Base-by-base conservation (phyloP, 2,329 filamentous ascomycete genomes). In the Ophiostoma pallidulum region DNA sequence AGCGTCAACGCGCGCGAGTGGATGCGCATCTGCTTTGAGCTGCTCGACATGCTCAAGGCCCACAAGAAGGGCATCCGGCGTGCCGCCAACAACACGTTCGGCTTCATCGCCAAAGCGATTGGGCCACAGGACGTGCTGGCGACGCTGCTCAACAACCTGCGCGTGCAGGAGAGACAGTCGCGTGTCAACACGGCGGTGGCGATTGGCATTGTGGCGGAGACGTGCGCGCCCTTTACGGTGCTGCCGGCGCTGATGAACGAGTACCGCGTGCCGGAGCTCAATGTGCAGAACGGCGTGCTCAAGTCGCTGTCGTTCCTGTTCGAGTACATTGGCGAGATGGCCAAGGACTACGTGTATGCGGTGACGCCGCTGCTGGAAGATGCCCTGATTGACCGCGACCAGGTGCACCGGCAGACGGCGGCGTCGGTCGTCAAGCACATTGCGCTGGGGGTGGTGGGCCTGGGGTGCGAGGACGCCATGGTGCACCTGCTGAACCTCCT, bases 11-110 rank as follows among this genome's bases (percentile, higher is more conserved):
- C 92, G 13, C 80, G 92, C 60, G 92, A 98, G 67, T 98, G 92
- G 92, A 98, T 98, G 94, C 83, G 92, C 63, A 98, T 98, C 64
- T 98, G 92, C 70, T 98, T 98, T 66, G 92, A 98, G 70, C 74
- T 98, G 46, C 80, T 98, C 26, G 92, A 98, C 68, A 98, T 98
- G 92, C 78, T 98, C 60, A 98, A 98, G 69, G 92, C 92, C 7
- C 92, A 98, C 74, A 98, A 98, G 71, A 98, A 98, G 75, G 94
- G 92, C 55, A 98, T 98, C 57, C 86, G 92, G 55, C 84, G 92
- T 65, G 92, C 92, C 19, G 94, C 92, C 58, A 98, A 98, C 78
- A 98, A 98, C 72, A 98, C 92, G 0, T 98, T 98, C 60, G 92
- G 92, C 64, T 98, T 96, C 75, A 98, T 98, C 60, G 92, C 92